Evolutionary conservation across 176 grass and related monocot species (phyloP).

Genomic region (Rhipidocladum racemiflorum): DNA sequence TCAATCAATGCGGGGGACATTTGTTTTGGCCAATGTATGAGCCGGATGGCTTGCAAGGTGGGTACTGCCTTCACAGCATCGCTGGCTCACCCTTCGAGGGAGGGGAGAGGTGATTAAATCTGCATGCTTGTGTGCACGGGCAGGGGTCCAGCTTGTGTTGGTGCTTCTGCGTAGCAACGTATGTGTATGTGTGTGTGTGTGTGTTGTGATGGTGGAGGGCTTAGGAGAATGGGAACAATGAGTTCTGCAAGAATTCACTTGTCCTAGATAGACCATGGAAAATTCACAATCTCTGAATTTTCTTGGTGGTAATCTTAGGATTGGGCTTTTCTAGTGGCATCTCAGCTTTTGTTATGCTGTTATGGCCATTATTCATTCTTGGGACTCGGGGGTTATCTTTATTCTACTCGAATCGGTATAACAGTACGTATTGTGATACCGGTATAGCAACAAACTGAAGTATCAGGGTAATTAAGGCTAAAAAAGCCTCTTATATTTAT

Average conservation of each 20-base stretch:
- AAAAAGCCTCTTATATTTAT: background rate
- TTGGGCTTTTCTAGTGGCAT: background rate
- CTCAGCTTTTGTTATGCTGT: background rate
- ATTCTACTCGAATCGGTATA: background rate
- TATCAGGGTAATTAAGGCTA: background rate
- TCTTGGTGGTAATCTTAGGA: background rate
- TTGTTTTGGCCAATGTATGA: background rate
- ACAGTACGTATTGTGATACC: background rate
- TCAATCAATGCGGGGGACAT: background rate
- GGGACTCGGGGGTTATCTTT: background rate
- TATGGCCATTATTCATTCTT: background rate
- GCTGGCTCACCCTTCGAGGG: background rate
- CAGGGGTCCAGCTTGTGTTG: background rate
- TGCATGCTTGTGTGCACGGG: background rate
- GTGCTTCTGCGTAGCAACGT: background rate
- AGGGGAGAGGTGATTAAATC: background rate
- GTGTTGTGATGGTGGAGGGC: background rate
- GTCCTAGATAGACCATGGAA: slow-evolving; percentile 6
- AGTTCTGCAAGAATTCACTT: background rate
- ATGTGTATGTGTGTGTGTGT: background rate
- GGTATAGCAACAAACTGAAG: background rate
- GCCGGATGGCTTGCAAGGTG: background rate
- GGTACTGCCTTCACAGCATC: background rate
- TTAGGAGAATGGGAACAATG: background rate
- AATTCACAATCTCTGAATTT: background rate